Base-by-base conservation (phyloP, 257 asterid genomes). In the Primulina tabacum region DNA sequence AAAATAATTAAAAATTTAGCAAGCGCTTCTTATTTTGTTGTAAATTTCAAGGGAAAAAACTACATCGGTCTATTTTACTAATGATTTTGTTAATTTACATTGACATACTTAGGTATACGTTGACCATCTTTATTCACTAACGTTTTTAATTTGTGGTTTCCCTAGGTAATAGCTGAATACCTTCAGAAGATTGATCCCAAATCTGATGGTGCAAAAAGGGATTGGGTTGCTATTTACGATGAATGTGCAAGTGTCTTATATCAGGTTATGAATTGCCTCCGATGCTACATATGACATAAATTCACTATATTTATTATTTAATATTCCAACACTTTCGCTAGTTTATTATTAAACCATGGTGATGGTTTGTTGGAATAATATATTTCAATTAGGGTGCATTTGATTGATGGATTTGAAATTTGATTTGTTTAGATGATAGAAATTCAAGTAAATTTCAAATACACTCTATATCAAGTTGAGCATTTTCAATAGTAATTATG, bases 121-220 rank as follows among this genome's bases (percentile, higher is more conserved):
- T 34, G 40, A 52, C 30, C 40, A 38, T 57, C 71, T 71, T 30
- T 38, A 40, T 65, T 37, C 18, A 69, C 1, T 76, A 65, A 35
- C 62, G 52, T 60, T 72, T 72, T 67, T 16, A 33, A 57, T 47
- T 52, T 69, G 68, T 73, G 52, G 7, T 62, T 68, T 72, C 59
- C 64, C 55, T 87, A 94, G 99, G 99, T 94, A 60, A 77, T 94
- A 75, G 99, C 99, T 60, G 99, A 94, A 81, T 87, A 89, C 81
- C 96, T 94, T 78, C 99, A 94, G 84, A 94, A 91, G 85, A 62
- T 94, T 47, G 99, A 94, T 80, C 99, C 99, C 4, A 94, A 94
- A 81, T 94, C 99, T 6, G 99, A 94, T 78, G 99, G 97, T n/a
- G 99, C 99, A 29, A 94, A 94, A 82, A 83, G 99, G 82, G 99